A percentile compares a stretch with the other conserved stretches of the same genome.
These are phyloP conservation scores for Thalia dealbata DNA, from an alignment of 176 grass and related monocot species.

Conservation along the genomic window DNA sequence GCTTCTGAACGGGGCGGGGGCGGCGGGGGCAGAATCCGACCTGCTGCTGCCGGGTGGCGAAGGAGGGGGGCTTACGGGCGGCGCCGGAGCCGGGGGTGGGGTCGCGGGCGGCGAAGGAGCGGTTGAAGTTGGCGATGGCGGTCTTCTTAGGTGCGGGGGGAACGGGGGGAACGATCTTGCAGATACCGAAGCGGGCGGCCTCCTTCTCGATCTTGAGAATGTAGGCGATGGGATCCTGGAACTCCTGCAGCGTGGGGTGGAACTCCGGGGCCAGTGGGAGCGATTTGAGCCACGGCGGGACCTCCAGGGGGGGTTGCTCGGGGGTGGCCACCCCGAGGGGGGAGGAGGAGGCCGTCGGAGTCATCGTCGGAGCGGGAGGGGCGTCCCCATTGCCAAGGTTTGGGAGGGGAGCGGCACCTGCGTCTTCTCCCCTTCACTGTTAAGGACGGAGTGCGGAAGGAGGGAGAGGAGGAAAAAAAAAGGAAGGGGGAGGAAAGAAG, in stretches of 20 bases:
- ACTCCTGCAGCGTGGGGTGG: conserved; percentile 62
- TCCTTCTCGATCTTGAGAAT: conserved; percentile 65
- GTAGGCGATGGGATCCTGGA: conserved; percentile 79
- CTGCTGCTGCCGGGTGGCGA: conserved; percentile 79
- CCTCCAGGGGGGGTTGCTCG: conserved; percentile 13
- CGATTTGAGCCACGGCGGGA: conserved; percentile 59
- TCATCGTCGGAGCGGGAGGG: background rate
- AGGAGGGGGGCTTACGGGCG: conserved; percentile 30
- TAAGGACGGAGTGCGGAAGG: background rate
- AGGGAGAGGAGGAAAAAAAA: no score
- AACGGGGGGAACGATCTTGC: conserved; percentile 77
- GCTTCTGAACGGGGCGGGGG: conserved; percentile 42
- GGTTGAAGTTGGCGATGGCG: conserved; percentile 60
- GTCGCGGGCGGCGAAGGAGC: conserved; percentile 71
- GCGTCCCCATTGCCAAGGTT: background rate
- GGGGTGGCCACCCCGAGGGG: background rate
- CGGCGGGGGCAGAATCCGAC: conserved; percentile 55
- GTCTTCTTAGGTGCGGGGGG: conserved; percentile 49
- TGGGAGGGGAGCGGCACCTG: background rate
- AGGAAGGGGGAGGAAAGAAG: background rate
- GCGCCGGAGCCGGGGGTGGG: conserved; percentile 7
- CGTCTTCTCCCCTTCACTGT: background rate
- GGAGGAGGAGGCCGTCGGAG: background rate
- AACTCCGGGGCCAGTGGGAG: conserved; percentile 84
- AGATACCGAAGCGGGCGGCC: conserved; percentile 63